These are phyloP conservation scores for Cercospora zeae-maydis DNA, from an alignment of 2,329 filamentous ascomycete genomes.

Conservation along the genomic window DNA sequence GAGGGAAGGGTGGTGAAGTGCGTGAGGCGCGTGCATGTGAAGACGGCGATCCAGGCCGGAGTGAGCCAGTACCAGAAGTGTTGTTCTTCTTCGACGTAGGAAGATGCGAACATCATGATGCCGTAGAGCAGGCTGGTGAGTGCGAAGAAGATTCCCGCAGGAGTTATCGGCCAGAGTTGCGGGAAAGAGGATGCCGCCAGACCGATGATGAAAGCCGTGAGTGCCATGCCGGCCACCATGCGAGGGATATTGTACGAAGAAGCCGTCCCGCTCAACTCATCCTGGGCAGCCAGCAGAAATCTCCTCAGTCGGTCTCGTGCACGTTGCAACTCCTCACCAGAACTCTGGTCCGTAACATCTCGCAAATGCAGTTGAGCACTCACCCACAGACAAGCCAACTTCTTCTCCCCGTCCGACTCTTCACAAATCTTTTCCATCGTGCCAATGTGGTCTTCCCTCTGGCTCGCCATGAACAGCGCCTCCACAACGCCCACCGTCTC, in stretches of 20 bases:
- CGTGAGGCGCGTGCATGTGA: constrained; percentile 30
- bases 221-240: constrained; percentile 49
- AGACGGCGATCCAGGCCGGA: constrained; percentile 58
- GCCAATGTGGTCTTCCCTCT: not conserved
- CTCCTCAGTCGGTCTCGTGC: not conserved
- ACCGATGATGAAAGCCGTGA: constrained; percentile 44
- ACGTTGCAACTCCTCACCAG: not conserved
- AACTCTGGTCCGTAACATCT: constrained; percentile 24
- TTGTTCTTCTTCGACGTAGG: constrained; percentile 96
- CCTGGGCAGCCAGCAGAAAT: constrained; percentile 71
- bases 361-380: constrained; percentile 15
- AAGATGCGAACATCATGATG: constrained; percentile 95
- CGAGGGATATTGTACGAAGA: constrained; percentile 81
- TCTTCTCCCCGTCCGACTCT: constrained; percentile 18
- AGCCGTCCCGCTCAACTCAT: constrained; percentile 79
- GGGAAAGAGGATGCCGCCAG: constrained; percentile 37
- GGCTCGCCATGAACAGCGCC: not conserved
- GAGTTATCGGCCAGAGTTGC: constrained; percentile 37
- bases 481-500: constrained; percentile 3
- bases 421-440: constrained; percentile 16
- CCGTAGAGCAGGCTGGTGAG: constrained; percentile 56
- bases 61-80: constrained; percentile 97
- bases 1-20: not conserved
- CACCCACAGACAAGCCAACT: constrained; percentile 30
- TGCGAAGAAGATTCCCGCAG: constrained; percentile 45